Conservation (phyloP, 2,329 filamentous ascomycete genomes). For the Periconia sp. region DNA sequence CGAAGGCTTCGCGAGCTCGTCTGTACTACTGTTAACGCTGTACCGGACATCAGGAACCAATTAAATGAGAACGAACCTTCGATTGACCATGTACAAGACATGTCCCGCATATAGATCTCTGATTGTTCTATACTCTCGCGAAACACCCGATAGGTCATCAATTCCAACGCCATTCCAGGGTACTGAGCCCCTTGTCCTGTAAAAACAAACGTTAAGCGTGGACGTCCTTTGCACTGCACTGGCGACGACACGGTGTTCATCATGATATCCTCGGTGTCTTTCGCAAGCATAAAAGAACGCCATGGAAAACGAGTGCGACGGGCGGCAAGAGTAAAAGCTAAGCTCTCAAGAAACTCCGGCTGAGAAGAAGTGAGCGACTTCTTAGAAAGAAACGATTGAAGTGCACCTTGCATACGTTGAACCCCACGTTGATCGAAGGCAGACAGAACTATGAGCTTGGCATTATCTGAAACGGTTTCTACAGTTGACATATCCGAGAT, state of each 20-base stretch:
- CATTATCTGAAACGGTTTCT: neutral
- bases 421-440: neutral
- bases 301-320: neutral
- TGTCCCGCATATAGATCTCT: neutral
- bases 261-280: neutral
- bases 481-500: neutral
- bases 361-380: neutral
- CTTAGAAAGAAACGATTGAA: neutral
- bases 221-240: neutral
- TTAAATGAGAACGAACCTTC: neutral
- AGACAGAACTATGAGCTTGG: neutral
- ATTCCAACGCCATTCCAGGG: conserved; percentile 42
- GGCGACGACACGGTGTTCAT: neutral
- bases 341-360: neutral
- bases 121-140: neutral
- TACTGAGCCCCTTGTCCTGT: conserved; percentile 47
- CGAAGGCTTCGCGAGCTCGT: neutral
- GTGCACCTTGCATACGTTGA: neutral
- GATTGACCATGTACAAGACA: neutral
- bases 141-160: conserved; percentile 9
- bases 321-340: neutral
- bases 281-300: neutral
- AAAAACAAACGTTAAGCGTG: conserved; percentile 35
- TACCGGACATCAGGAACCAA: neutral
- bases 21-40: neutral